These are phyloP conservation scores for Colletotrichum neosansevieriae DNA, from an alignment of 2,329 filamentous ascomycete genomes.

Conservation along the genomic window DNA sequence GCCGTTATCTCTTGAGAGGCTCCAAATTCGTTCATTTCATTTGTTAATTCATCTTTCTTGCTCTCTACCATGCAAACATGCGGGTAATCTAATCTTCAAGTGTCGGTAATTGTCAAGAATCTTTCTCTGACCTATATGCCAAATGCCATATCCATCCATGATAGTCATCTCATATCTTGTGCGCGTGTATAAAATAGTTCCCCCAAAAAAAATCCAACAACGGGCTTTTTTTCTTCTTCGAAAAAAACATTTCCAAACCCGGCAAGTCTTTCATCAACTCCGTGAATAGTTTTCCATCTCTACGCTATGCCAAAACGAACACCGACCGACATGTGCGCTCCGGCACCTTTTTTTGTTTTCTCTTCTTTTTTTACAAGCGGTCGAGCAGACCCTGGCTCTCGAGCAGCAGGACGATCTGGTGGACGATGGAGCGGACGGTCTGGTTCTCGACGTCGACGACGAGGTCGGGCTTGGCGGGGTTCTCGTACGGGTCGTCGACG, in stretches of 20 bases:
- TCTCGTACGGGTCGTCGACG: constrained; percentile 97
- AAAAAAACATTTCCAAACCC: not conserved
- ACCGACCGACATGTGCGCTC: not conserved
- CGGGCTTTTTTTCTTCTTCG: not conserved
- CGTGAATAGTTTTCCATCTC: constrained; percentile 1
- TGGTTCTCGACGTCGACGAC: constrained; percentile 88
- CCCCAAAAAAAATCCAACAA: not conserved
- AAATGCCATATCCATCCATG: constrained; percentile 16
- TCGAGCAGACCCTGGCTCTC: constrained; percentile 92
- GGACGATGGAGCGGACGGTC: constrained; percentile 90
- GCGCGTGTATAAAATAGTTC: not conserved
- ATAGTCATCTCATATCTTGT: constrained; percentile 10
- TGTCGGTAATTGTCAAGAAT: not conserved
- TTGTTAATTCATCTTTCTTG: not conserved
- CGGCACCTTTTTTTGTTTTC: too few relatives aligned
- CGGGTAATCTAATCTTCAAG: too few relatives aligned
- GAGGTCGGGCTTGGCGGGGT: constrained; percentile 83
- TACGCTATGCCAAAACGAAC: constrained; percentile 9
- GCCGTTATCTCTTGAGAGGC: too few relatives aligned
- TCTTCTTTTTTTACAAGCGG: constrained; percentile 59
- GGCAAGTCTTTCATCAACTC: constrained; percentile 17
- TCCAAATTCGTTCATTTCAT: not conserved
- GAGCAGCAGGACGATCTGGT: constrained; percentile 94
- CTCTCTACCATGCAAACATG: not conserved
- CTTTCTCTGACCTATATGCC: constrained; percentile 2